A percentile compares a stretch with the other conserved stretches of the same genome.
Evolutionary conservation across 2,329 filamentous ascomycete genomes (phyloP).

Genomic region (Huntiella bhutanensis): DNA sequence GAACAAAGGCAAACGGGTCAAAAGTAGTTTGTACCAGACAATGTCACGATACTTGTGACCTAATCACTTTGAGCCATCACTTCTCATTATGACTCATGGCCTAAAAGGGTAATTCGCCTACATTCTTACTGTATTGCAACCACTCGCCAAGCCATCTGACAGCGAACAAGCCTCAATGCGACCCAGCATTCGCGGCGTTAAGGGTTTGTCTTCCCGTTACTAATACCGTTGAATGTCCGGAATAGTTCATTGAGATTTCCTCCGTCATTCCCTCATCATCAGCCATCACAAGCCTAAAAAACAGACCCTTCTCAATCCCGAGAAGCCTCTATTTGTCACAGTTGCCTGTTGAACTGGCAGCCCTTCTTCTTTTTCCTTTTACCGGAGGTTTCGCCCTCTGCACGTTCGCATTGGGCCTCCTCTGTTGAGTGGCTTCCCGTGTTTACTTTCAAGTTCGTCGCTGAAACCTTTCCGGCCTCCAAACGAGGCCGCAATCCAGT

Average conservation of each 20-base stretch:
- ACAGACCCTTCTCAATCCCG: background rate
- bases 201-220: background rate
- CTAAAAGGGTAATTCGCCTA: background rate
- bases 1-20: too few relatives aligned
- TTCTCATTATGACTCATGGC: constrained; percentile 4
- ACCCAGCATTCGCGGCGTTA: too few relatives aligned
- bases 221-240: background rate
- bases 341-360: background rate
- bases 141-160: background rate
- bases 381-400: constrained; percentile 10
- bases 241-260: background rate
- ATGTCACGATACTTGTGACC: background rate
- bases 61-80: background rate
- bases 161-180: background rate
- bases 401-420: constrained; percentile 6
- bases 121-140: background rate
- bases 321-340: background rate
- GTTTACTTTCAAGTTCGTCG: constrained; percentile 9
- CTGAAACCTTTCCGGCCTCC: constrained; percentile 4
- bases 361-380: background rate
- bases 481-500: constrained; percentile 8
- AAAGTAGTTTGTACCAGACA: too few relatives aligned
- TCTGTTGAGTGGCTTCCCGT: constrained; percentile 5
- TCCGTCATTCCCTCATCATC: constrained; percentile 2
- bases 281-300: constrained; percentile 5